Conservation (phyloP, 2,329 filamentous ascomycete species). For the Diaporthe sp. region DNA sequence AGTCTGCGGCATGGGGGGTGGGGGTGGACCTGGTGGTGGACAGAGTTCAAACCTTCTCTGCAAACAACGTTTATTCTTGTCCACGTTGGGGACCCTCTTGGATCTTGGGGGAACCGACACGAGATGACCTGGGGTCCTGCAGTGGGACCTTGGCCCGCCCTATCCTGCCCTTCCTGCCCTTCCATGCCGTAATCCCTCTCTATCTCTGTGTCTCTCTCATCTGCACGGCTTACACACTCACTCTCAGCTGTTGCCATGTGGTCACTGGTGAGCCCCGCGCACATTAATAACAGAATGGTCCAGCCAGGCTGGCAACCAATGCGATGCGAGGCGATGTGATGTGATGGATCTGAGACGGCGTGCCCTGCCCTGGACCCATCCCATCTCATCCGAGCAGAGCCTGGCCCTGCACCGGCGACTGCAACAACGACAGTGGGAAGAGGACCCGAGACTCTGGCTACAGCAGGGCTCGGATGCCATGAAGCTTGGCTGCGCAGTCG, state of each 20-base stretch:
- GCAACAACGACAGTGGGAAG: neutral
- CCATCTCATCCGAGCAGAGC: neutral
- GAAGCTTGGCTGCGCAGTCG: conserved; percentile 26
- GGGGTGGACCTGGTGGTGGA: conserved; percentile 11
- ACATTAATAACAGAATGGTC: neutral
- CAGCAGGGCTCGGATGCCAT: conserved; percentile 17
- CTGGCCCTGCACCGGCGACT: neutral
- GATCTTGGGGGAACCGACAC: conserved; percentile 6
- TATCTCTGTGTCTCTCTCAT: neutral
- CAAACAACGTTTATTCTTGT: conserved; percentile 1
- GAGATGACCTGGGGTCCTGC: conserved; percentile 9
- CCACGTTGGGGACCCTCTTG: neutral
- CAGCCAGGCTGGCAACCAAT: neutral
- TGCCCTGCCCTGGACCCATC: neutral
- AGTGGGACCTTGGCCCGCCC: conserved; percentile 15
- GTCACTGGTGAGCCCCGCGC: neutral
- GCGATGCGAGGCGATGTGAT: conserved; percentile 2
- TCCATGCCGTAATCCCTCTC: neutral
- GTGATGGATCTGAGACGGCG: conserved; percentile 24
- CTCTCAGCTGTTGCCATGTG: neutral
- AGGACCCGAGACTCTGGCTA: conserved; percentile 36
- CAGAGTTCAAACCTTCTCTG: conserved; percentile 31
- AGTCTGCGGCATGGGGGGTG: neutral
- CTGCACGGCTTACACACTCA: conserved; percentile 4
- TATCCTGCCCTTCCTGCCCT: neutral